These are phyloP conservation scores for Mycena kentingensis DNA, from an alignment of 768 basidiomycete genomes.

Conservation along the genomic window DNA sequence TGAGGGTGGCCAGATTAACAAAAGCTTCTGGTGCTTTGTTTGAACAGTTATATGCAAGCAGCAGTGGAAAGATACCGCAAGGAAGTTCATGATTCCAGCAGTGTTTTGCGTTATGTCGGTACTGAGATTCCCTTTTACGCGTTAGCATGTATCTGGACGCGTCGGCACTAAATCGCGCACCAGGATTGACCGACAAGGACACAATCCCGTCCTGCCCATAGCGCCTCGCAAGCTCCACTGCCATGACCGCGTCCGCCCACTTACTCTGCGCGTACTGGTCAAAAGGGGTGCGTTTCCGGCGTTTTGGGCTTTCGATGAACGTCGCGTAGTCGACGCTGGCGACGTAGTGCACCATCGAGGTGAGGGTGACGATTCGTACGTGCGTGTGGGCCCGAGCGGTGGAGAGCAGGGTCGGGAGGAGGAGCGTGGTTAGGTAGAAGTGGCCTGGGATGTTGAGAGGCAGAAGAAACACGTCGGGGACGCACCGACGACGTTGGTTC, in stretches of 20 bases:
- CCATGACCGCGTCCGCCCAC: conserved; percentile 46
- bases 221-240: conserved; percentile 48
- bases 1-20: conserved; percentile 33
- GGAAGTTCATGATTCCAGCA: not conserved
- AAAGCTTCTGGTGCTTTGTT: no score
- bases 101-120: conserved; percentile 9
- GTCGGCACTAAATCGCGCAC: no score
- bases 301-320: conserved; percentile 37
- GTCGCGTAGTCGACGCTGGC: conserved; percentile 42
- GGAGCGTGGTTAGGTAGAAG: conserved; percentile 50
- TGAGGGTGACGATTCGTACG: conserved; percentile 49
- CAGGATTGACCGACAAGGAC: conserved; percentile 48
- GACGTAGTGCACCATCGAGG: conserved; percentile 42
- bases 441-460: conserved; percentile 41
- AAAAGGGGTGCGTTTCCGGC: conserved; percentile 23
- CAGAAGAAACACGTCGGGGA: not conserved
- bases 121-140: conserved; percentile 13
- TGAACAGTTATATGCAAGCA: no score
- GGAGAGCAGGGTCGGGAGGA: conserved; percentile 49
- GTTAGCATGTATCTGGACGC: no score
- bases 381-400: conserved; percentile 35
- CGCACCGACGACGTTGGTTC: conserved; percentile 55
- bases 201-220: conserved; percentile 51
- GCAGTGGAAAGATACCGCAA: no score
- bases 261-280: conserved; percentile 43